Evolutionary conservation across 2,329 filamentous ascomycete genomes (phyloP).

Genomic region (Ophiosphaerella narmari): DNA sequence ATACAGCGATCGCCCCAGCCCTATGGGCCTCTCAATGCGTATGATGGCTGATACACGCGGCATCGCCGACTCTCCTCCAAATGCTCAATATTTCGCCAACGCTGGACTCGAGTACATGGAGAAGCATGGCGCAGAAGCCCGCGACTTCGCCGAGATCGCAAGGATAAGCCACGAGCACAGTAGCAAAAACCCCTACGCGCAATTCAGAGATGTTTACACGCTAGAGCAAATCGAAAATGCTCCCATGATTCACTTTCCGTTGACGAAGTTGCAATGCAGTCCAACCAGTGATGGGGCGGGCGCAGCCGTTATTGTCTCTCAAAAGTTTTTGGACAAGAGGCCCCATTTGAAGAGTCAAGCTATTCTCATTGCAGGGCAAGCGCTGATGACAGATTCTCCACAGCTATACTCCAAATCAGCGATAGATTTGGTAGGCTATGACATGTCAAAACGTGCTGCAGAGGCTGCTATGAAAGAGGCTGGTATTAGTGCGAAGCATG

Average conservation of each 20-base stretch:
- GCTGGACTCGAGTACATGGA: slow-evolving; percentile 93
- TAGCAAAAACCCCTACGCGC: slow-evolving; percentile 88
- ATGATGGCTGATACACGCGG: slow-evolving; percentile 87
- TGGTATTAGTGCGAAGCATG: slow-evolving; percentile 65
- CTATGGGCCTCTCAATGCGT: slow-evolving; percentile 70
- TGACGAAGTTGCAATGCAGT: slow-evolving; percentile 96
- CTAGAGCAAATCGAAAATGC: slow-evolving; percentile 77
- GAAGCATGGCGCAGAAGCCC: slow-evolving; percentile 80
- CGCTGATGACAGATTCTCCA: slow-evolving; percentile 79
- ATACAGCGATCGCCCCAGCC: slow-evolving; percentile 82
- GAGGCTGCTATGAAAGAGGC: slow-evolving; percentile 73
- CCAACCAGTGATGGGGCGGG: slow-evolving; percentile 92
- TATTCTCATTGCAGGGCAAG: slow-evolving; percentile 83
- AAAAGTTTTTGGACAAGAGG: slow-evolving; percentile 81
- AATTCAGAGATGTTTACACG: slow-evolving; percentile 89
- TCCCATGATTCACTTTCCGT: slow-evolving; percentile 77
- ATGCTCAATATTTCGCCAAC: slow-evolving; percentile 93
- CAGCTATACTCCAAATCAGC: slow-evolving; percentile 75
- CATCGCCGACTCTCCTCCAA: slow-evolving; percentile 76
- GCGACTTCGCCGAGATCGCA: slow-evolving; percentile 93
- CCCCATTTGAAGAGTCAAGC: slow-evolving; percentile 81
- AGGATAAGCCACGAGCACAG: slow-evolving; percentile 90
- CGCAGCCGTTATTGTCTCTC: slow-evolving; percentile 84
- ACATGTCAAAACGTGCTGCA: slow-evolving; percentile 78
- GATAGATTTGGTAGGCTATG: slow-evolving; percentile 88